Evolutionary conservation across 2,329 filamentous ascomycete genomes (phyloP), one percentile per base, ranked within the genome.

Genomic region (Colletotrichum sp.): DNA sequence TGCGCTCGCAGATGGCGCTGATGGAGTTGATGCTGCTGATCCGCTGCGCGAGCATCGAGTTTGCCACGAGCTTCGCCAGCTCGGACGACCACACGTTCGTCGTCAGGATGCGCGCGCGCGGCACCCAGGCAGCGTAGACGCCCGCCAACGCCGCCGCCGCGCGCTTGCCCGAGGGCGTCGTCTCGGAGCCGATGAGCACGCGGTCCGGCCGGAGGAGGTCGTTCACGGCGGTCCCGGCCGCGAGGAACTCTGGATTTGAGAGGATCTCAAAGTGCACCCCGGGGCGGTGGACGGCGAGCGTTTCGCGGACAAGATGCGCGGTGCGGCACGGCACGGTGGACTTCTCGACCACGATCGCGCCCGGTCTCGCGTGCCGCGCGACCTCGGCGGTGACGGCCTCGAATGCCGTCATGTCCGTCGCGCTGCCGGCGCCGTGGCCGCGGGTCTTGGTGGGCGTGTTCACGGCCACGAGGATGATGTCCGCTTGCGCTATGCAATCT

Each of bases 21-120:
- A 96, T 90, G 13, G 93, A 93, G 84, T 96, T 96, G 85, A 96
- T 95, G 83, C 92, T 95, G 81, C 92, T 94, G 80, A 96, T 94
- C 65, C 94, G 90, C 85, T 96, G 94, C 2, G 94, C 94, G 12
- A 96, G 88, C 90, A 96, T 92, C 5, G 94, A 93, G 83, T 96
- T 96, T 71, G 94, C 93, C 2, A 93, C 94, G 0, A 96, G 89
- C 85, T 96, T 96, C 67, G 94, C 89, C 21, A 96, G 89, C 83
- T 96, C 94, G 0, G 94, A 95, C 1, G 94, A 95, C 91, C 92
- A 95, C 1, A 93, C 87, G 78, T 95, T 94, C 80, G 93, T 93
- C 28, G 91, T 93, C 70, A 95, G 86, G 81, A 96, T 95, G 76
- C 90, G 90, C 21, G 89, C 86, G 18, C 87, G 86, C 2, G 93